A percentile compares a stretch with the other conserved stretches of the same genome.
Conservation (phyloP, 2,329 filamentous ascomycete genomes). For the Ilyonectria destructans region DNA sequence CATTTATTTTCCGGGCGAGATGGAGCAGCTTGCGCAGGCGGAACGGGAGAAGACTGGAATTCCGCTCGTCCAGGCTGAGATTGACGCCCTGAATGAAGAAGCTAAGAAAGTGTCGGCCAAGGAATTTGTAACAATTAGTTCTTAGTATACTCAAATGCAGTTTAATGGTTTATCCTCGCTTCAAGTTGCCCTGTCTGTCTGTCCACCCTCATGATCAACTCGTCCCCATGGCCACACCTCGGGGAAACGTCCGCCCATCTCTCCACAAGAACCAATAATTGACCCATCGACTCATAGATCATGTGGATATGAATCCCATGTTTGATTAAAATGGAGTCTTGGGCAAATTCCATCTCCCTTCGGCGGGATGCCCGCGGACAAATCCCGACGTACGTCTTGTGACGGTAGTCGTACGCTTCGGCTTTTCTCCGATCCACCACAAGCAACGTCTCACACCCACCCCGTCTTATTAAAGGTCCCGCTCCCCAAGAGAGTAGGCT, state of each 20-base stretch:
- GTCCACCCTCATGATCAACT: not conserved
- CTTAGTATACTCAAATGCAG: not conserved
- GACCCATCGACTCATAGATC: not conserved
- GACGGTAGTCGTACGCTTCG: not conserved
- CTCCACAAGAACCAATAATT: not conserved
- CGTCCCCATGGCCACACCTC: not conserved
- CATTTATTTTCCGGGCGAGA: constrained; percentile 75
- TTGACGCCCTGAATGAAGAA: constrained; percentile 71
- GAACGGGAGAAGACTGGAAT: constrained; percentile 71
- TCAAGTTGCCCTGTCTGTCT: not conserved
- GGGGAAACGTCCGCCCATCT: not conserved
- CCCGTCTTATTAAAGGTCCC: constrained; percentile 13
- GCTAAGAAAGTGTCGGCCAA: constrained; percentile 61
- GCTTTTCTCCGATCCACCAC: constrained; percentile 16
- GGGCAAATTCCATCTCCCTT: not conserved
- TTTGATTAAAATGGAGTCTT: constrained; percentile 5
- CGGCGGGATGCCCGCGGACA: not conserved
- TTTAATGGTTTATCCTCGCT: not conserved
- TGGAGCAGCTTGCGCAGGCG: constrained; percentile 70
- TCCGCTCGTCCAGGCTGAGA: constrained; percentile 70
- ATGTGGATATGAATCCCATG: constrained; percentile 1
- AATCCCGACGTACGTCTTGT: not conserved
- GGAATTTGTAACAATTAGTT: constrained; percentile 30
- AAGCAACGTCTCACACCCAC: not conserved
- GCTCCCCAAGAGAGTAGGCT: not conserved